Conservation (phyloP, 371 early-diverging fungal species). For the Lichtheimia ramosa region DNA sequence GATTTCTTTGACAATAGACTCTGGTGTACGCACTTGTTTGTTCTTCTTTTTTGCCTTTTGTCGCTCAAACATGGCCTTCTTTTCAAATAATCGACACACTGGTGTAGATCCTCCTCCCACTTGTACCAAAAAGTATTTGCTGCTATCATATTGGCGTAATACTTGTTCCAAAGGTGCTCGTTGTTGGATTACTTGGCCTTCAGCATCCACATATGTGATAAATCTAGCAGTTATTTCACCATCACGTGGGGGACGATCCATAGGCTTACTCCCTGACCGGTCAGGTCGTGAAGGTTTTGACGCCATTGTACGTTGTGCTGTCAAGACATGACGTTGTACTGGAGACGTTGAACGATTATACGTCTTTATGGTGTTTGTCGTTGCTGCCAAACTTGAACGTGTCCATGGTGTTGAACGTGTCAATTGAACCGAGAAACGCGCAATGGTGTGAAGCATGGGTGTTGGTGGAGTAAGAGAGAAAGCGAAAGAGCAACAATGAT, state of each 20-base stretch:
- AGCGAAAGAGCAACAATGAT: too few species aligned
- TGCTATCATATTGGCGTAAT: conserved; percentile 44
- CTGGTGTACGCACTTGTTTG: conserved; percentile 41
- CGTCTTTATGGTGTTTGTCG: too few species aligned
- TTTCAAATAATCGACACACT: conserved; percentile 57
- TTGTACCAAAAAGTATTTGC: conserved; percentile 50
- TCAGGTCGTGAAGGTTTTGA: conserved; percentile 1
- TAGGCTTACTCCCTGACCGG: conserved; percentile 7
- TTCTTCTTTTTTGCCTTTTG: conserved; percentile 52
- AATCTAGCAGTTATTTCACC: conserved; percentile 56
- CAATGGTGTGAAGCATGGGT: too few species aligned
- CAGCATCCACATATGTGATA: conserved; percentile 50
- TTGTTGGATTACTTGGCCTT: conserved; percentile 39
- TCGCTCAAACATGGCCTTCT: conserved; percentile 52
- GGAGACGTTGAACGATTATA: too few species aligned
- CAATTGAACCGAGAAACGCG: too few species aligned
- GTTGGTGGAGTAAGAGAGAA: too few species aligned
- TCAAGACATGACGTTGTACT: too few species aligned
- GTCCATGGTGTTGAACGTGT: too few species aligned
- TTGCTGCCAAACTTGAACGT: too few species aligned
- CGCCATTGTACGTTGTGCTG: not conserved
- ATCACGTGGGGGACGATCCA: conserved; percentile 47
- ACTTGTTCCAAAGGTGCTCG: conserved; percentile 31
- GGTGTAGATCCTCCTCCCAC: conserved; percentile 52
- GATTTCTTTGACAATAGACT: conserved; percentile 49